Base-by-base conservation (phyloP, 2,329 filamentous ascomycete genomes). In the Pyrenophora tritici-repentis region DNA sequence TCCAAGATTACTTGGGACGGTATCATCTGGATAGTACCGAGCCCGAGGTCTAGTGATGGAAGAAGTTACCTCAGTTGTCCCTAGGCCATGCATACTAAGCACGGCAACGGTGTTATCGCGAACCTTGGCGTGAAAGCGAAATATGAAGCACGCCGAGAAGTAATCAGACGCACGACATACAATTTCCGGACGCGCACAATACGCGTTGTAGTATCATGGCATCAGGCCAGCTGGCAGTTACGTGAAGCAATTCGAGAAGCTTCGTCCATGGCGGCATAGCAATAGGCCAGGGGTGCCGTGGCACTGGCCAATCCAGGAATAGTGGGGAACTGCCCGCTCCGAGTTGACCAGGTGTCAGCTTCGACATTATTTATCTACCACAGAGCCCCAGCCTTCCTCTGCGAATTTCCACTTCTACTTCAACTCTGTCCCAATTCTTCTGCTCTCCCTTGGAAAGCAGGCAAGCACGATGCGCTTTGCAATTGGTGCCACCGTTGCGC, bases 401-500 rank as follows among this genome's bases (percentile, higher is more conserved):
- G 59, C 50, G 31, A 49, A 50, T 50, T 53, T 46, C 59, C 55
- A 51, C 58, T 53, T 61, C 56, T 50, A 52, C 50, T 48, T 51
- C 51, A 50, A 50, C 53, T 29, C 49, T 53, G 42, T 47, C 41
- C 26, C 44, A 67, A 69, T 61, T 63, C 66, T 66, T 65, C 63
- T 66, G 62, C 58, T 63, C 62, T 63, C 43, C 41, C 31, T 56
- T 40, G 59, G 57, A 70, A 63, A 64, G 66, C 58, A 71, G 66
- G 67, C 59, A 65, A 55, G 55, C 58, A 68, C 61, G 59, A 73
- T 73, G 71, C 70, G 71, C 85, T 86, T 96, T 79, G 81, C 88
- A 75, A 85, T 88, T 71, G 84, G 91, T 68, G 88, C 87, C 63
- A 85, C 88, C 63, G 83, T 82, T 62, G 75, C 85, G 68, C 81